Percentiles rank a stretch among this genome's conserved stretches.
Conservation (phyloP, 2,329 filamentous ascomycete species). For the Diaporthe sp. region DNA sequence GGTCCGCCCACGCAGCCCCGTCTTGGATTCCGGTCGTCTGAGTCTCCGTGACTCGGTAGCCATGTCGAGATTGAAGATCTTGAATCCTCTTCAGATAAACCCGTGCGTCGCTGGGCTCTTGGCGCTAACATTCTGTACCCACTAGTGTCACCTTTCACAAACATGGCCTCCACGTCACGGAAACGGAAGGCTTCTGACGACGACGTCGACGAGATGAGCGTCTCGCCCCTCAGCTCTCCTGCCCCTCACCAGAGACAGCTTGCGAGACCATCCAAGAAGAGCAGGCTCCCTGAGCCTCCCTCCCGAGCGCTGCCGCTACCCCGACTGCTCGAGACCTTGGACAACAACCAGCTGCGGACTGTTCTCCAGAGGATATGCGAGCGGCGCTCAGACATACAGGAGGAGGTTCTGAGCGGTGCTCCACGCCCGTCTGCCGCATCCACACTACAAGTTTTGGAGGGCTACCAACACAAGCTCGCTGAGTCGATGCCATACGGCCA, state of each 20-base stretch:
- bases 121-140: constrained; percentile 41
- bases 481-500: constrained; percentile 89
- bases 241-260: constrained; percentile 79
- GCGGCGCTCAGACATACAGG: constrained; percentile 85
- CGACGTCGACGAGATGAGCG: constrained; percentile 90
- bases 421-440: constrained; percentile 89
- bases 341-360: constrained; percentile 84
- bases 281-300: constrained; percentile 59
- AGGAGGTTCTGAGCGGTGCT: constrained; percentile 86
- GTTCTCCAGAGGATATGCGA: constrained; percentile 94
- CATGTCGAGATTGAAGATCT: not conserved
- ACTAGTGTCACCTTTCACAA: constrained; percentile 64
- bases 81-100: not conserved
- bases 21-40: not conserved
- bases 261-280: constrained; percentile 74
- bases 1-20: not conserved
- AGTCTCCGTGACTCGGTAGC: constrained; percentile 33
- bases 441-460: constrained; percentile 82
- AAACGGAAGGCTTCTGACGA: constrained; percentile 89
- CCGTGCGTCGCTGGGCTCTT: not conserved
- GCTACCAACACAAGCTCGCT: constrained; percentile 84
- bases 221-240: constrained; percentile 87
- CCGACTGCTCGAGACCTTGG: constrained; percentile 93
- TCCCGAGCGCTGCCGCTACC: constrained; percentile 59
- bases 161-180: constrained; percentile 61